Percentiles rank a stretch among this genome's conserved stretches.
Conservation (phyloP, 2,329 filamentous ascomycete genomes). For the Trichoderma brevicompactum region DNA sequence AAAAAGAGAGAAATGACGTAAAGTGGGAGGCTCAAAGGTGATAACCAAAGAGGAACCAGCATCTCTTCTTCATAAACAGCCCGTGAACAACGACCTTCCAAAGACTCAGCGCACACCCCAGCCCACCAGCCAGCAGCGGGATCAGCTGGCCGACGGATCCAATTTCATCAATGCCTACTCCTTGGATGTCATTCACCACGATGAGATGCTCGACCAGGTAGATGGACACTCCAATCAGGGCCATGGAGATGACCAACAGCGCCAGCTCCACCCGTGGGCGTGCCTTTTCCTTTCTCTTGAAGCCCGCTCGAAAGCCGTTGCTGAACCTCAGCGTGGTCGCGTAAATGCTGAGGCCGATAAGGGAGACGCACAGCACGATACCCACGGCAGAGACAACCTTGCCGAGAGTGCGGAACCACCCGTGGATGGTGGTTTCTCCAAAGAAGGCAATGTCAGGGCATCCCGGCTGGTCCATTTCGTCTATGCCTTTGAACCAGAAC, state of each 20-base stretch:
- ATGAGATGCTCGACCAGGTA: conserved; percentile 34
- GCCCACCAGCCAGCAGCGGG: conserved; percentile 34
- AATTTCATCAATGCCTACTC: conserved; percentile 28
- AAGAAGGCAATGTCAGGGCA: conserved; percentile 33
- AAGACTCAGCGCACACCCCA: conserved; percentile 30
- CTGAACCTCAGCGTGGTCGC: conserved; percentile 26
- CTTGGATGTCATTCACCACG: conserved; percentile 29
- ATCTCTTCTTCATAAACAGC: conserved; percentile 31
- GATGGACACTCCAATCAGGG: conserved; percentile 32
- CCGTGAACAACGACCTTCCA: conserved; percentile 33
- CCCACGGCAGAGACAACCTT: conserved; percentile 31
- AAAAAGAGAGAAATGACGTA: background rate
- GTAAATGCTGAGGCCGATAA: conserved; percentile 23
- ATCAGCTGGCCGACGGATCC: conserved; percentile 35
- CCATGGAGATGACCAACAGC: conserved; percentile 33
- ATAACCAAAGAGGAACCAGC: conserved; percentile 33
- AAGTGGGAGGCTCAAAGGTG: conserved; percentile 29
- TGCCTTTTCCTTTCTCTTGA: conserved; percentile 2
- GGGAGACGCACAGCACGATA: conserved; percentile 30
- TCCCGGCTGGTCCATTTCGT: conserved; percentile 28
- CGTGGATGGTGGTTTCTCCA: conserved; percentile 29
- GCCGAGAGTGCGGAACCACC: conserved; percentile 33
- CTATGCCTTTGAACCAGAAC: conserved; percentile 36
- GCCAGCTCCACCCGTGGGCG: conserved; percentile 33
- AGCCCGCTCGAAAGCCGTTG: conserved; percentile 24